Conservation (phyloP, 2,329 filamentous ascomycete species). For the Cercospora sp. region DNA sequence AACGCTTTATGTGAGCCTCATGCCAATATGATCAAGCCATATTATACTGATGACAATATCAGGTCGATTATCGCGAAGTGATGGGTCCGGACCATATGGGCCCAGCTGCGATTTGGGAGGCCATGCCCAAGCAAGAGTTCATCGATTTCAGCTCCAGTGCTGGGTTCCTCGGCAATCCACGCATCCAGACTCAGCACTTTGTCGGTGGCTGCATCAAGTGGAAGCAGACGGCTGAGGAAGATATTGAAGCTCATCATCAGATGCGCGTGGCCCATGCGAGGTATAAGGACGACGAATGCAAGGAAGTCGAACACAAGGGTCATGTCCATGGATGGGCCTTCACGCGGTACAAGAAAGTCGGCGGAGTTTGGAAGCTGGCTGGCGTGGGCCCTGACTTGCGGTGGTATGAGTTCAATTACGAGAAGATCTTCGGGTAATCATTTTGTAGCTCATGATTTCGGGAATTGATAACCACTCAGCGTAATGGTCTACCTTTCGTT, state of each 20-base stretch:
- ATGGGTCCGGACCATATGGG: not conserved
- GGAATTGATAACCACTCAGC: too few species aligned
- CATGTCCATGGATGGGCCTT: not conserved
- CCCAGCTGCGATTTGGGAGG: not conserved
- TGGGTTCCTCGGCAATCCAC: not conserved
- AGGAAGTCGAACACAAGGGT: not conserved
- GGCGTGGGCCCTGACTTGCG: not conserved
- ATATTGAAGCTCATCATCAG: constrained; percentile 5
- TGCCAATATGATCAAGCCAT: not conserved
- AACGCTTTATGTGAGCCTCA: not conserved
- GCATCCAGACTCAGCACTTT: constrained; percentile 1
- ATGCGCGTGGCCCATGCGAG: not conserved
- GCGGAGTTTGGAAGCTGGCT: not conserved
- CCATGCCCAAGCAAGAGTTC: not conserved
- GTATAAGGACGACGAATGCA: not conserved
- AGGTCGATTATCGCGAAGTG: not conserved
- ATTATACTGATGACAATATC: not conserved
- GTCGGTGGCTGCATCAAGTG: not conserved
- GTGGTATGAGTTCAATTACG: not conserved
- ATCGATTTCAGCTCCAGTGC: not conserved
- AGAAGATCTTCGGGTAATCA: not conserved
- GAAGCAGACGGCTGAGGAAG: not conserved
- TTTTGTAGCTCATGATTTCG: too few species aligned
- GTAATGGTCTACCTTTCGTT: too few species aligned
- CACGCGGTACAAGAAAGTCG: not conserved